phyloP scores from a whole-genome alignment of 148 eudicot genomes.

The Arbutus unedo region DNA sequence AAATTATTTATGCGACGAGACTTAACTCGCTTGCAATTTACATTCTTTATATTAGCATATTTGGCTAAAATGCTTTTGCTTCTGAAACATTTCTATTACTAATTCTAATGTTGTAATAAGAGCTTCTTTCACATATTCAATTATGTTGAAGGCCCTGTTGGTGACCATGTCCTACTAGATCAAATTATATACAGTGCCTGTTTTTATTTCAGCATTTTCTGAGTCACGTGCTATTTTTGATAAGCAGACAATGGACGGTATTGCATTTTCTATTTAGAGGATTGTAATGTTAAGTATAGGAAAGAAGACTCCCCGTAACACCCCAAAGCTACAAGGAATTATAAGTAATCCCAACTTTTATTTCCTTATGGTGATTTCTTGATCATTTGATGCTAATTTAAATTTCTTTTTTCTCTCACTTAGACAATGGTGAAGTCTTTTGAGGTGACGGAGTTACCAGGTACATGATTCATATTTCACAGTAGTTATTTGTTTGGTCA shows the following conservation, averaged over 20 bases:
- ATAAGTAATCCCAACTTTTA: neutral
- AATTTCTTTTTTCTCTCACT: constrained; percentile 2
- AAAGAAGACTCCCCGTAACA: neutral
- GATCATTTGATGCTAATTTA: constrained; percentile 7
- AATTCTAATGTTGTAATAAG: neutral
- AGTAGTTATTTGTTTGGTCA: neutral
- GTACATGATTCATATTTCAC: constrained; percentile 19
- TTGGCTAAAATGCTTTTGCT: neutral
- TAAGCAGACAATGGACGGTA: neutral
- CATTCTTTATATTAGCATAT: neutral
- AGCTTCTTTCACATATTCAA: neutral
- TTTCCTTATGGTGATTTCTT: constrained; percentile 5
- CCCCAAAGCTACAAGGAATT: neutral
- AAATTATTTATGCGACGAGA: neutral
- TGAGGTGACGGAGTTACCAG: constrained; percentile 55
- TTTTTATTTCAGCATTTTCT: constrained; percentile 5
- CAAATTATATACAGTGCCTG: neutral
- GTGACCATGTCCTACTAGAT: neutral
- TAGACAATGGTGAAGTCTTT: constrained; percentile 64
- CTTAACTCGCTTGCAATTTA: neutral
- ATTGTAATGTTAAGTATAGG: neutral
- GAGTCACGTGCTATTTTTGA: neutral
- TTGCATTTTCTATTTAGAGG: neutral
- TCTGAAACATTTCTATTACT: constrained; percentile 2
- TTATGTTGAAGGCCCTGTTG: neutral